These are phyloP conservation scores for Aspergillus chevalieri DNA, from an alignment of 2,329 filamentous ascomycete genomes.

Conservation along the genomic window DNA sequence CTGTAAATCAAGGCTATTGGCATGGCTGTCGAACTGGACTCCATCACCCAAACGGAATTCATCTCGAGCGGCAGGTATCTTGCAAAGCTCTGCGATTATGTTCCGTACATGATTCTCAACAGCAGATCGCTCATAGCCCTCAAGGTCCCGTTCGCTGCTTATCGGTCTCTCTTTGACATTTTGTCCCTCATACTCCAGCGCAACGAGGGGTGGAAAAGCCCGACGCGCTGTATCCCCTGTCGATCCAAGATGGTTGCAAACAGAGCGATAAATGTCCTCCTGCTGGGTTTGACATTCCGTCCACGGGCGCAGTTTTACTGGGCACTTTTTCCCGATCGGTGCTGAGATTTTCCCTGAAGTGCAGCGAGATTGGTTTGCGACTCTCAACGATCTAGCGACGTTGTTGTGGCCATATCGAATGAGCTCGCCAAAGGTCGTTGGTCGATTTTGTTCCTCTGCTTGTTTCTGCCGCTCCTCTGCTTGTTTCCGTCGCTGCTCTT, in stretches of 20 bases:
- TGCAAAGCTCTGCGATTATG: too few species aligned
- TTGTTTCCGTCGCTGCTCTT: slow-evolving; percentile 2
- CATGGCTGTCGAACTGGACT: too few species aligned
- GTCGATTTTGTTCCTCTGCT: too few species aligned
- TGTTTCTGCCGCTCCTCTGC: slow-evolving; percentile 1
- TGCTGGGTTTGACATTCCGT: slow-evolving; percentile 1
- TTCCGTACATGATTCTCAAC: slow-evolving; percentile 13
- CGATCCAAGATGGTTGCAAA: slow-evolving; percentile 13
- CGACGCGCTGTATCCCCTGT: slow-evolving; percentile 1
- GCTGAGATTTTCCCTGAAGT: too few species aligned
- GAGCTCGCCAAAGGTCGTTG: too few species aligned
- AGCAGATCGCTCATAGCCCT: slow-evolving; percentile 14
- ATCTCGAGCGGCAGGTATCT: too few species aligned
- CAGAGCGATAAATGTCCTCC: slow-evolving; percentile 14
- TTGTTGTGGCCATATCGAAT: too few species aligned
- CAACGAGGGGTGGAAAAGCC: slow-evolving; percentile 10
- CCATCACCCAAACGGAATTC: too few species aligned
- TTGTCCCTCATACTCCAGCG: slow-evolving; percentile 7
- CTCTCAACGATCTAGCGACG: too few species aligned
- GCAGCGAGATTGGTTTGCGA: too few species aligned
- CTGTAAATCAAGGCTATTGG: slow-evolving; percentile 1
- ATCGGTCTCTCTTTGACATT: slow-evolving; percentile 6
- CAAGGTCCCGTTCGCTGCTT: slow-evolving; percentile 12
- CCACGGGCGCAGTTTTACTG: too few species aligned
- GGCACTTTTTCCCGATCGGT: too few species aligned